Evolutionary conservation across 495 filamentous ascomycete species (phyloP), one percentile per base, ranked within the genome.

Genomic region (Oidiodendron maius): DNA sequence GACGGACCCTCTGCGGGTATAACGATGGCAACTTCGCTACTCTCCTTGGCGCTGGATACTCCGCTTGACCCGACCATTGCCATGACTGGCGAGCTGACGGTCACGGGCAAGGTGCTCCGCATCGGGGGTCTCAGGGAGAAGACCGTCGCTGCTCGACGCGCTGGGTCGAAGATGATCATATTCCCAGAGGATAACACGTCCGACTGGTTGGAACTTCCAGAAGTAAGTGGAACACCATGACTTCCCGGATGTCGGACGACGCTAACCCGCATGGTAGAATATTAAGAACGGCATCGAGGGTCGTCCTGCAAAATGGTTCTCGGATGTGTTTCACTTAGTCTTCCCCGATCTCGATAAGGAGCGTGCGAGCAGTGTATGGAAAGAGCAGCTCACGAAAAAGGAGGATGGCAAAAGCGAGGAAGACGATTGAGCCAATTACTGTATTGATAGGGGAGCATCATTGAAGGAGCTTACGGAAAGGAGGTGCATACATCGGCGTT

Each of bases 61-160:
- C 74, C 82, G 21, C 70, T 99, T 32, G 78, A 91, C 60, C 85
- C 89, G 2, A 88, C 87, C 21, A 82, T 97, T 60, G 91, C 94
- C 40, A 99, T 99, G 94, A 99, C 94, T 17, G 94, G 94, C 55
- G 94, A 99, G 69, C 69, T 99, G 55, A 99, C 94, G 0, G 86
- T 99, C 42, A 99, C 94, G 17, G 94, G 94, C 23, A 97, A 97
- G 68, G 91, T 99, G 4, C 70, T 99, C 46, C 77, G 94, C 58
- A 99, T 99, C 69, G 94, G 94, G 21, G 94, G 94, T 0, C 69
- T 99, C 58, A 75, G 94, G 47, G 94, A 99, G 76, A 99, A 99
- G 81, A 95, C 93, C n/a, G 93, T 99, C 43, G 94, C 94, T 40
- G 94, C 94, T 41, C 77, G 91, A 53, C 77, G 94, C 48, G 93